These are phyloP conservation scores for Fusarium redolens DNA, from an alignment of 2,329 filamentous ascomycete species.

Conservation along the genomic window DNA sequence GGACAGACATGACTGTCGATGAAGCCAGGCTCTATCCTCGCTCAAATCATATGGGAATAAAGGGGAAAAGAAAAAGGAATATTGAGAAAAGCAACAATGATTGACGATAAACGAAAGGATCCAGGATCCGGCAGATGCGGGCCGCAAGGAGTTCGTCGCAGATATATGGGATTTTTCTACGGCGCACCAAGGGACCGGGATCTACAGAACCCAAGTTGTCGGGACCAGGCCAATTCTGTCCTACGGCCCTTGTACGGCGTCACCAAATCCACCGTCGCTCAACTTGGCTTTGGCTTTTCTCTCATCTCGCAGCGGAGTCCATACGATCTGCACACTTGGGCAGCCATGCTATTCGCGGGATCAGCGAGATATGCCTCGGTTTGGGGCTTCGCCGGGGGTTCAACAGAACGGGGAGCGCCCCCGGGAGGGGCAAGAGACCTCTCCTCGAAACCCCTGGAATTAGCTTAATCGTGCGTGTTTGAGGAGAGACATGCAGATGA, in stretches of 20 bases:
- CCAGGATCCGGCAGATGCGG: conserved; percentile 26
- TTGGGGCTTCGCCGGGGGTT: conserved; percentile 4
- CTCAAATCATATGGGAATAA: conserved; percentile 6
- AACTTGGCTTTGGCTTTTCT: background rate
- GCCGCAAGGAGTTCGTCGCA: conserved; percentile 25
- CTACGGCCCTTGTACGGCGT: conserved; percentile 16
- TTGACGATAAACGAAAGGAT: conserved; percentile 26
- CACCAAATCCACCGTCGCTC: conserved; percentile 24
- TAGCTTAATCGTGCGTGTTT: conserved; percentile 1
- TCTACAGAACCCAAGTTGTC: conserved; percentile 21
- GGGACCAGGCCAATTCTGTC: conserved; percentile 8
- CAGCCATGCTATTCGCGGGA: conserved; percentile 20
- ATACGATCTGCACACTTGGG: conserved; percentile 9
- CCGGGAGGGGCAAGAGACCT: background rate
- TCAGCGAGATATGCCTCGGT: conserved; percentile 12
- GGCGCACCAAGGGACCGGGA: conserved; percentile 7
- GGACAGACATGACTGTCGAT: conserved; percentile 36
- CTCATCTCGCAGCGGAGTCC: background rate
- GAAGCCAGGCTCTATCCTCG: background rate
- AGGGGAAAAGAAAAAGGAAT: background rate
- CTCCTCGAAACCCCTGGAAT: background rate
- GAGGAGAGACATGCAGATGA: background rate
- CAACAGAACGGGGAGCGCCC: conserved; percentile 9
- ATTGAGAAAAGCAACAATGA: background rate
- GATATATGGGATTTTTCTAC: conserved; percentile 21